These are phyloP conservation scores for Cercophora sp. DNA, from an alignment of 495 filamentous ascomycete species.

Conservation along the genomic window DNA sequence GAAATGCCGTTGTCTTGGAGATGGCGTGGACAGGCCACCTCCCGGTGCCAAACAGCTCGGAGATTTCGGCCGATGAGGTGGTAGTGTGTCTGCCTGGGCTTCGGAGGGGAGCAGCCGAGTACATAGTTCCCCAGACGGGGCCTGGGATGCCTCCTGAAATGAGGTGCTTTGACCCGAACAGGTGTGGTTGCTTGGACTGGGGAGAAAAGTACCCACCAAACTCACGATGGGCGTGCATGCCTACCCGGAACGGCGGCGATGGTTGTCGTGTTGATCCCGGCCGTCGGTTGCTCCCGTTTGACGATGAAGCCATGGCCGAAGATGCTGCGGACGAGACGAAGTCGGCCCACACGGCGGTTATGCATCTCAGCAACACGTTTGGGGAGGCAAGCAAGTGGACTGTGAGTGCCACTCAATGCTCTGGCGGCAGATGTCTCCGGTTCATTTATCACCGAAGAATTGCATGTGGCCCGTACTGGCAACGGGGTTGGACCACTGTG, in stretches of 20 bases:
- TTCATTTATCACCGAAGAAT: background rate
- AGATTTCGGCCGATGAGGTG: background rate
- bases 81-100: background rate
- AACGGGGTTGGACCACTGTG: background rate
- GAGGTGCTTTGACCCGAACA: slow-evolving; percentile 5
- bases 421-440: background rate
- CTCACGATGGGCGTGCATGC: background rate
- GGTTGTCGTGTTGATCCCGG: background rate
- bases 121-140: background rate
- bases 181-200: slow-evolving; percentile 3
- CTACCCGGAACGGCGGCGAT: background rate
- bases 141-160: background rate
- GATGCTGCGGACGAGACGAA: background rate
- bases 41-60: background rate
- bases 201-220: background rate
- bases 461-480: slow-evolving; percentile 1
- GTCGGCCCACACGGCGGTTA: background rate
- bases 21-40: background rate
- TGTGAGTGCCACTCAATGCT: background rate
- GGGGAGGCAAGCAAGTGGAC: background rate
- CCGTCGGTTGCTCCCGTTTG: background rate
- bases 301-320: background rate
- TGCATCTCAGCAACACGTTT: background rate
- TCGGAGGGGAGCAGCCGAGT: slow-evolving; percentile 1
- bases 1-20: background rate